Percentiles rank a stretch among this genome's conserved stretches.
These are phyloP conservation scores for Cercophora sp. DNA, from an alignment of 495 filamentous ascomycete genomes.

Conservation along the genomic window DNA sequence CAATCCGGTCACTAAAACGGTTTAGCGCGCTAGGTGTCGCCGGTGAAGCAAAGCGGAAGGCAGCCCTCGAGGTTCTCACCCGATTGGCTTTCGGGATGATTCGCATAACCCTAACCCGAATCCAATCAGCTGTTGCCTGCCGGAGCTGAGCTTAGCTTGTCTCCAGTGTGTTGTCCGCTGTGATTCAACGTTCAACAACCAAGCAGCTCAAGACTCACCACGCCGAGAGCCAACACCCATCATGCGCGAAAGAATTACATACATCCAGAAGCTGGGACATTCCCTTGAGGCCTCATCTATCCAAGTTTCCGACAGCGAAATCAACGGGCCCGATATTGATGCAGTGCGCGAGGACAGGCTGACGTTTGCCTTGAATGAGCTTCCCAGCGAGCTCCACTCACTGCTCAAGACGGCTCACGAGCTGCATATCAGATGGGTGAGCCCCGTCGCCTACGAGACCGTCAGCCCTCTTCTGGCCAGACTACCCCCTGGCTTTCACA, in stretches of 20 bases:
- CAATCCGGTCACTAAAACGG: conserved; percentile 29
- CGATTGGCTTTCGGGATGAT: background rate
- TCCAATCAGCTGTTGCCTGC: too few species aligned
- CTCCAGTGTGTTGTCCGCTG: too few species aligned
- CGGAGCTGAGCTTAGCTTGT: too few species aligned
- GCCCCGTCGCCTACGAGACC: conserved; percentile 49
- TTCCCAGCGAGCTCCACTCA: conserved; percentile 62
- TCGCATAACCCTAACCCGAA: too few species aligned
- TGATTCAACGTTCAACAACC: too few species aligned
- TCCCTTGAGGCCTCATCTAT: conserved; percentile 59
- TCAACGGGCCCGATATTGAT: conserved; percentile 53
- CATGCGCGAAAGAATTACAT: conserved; percentile 91
- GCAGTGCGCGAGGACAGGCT: conserved; percentile 77
- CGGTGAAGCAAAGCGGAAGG: conserved; percentile 30
- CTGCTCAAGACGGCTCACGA: conserved; percentile 66
- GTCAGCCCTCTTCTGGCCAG: conserved; percentile 69
- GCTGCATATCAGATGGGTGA: conserved; percentile 78
- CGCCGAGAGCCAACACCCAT: too few species aligned
- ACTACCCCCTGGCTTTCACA: conserved; percentile 76
- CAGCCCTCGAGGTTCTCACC: background rate
- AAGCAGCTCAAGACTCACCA: too few species aligned
- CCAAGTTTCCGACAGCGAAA: conserved; percentile 41
- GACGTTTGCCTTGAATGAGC: conserved; percentile 68
- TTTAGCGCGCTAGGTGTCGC: conserved; percentile 20
- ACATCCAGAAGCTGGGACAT: conserved; percentile 59